phyloP scores from a whole-genome alignment of 1,284 basidiomycete species.

The Heimioporus retisporus region DNA sequence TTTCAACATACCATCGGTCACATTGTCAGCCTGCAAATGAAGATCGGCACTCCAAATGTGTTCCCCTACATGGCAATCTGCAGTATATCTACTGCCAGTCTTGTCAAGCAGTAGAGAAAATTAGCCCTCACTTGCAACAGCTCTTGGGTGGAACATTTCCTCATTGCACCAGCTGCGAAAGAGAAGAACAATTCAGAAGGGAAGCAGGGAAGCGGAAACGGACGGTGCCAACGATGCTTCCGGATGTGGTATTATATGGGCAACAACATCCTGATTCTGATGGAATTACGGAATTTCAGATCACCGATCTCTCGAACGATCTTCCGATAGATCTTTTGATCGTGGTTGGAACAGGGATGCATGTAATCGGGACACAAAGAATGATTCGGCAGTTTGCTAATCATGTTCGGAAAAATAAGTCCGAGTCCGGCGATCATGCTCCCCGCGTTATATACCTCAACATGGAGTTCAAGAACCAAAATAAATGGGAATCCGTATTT shows the following conservation, averaged over 20 bases:
- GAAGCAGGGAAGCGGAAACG: conserved; percentile 3
- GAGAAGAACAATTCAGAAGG: background rate
- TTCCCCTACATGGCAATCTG: conserved; percentile 19
- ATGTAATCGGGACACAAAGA: conserved; percentile 20
- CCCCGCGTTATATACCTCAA: conserved; percentile 18
- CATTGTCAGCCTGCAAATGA: background rate
- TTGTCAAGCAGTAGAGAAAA: conserved; percentile 13
- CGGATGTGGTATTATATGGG: conserved; percentile 21
- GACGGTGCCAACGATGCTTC: conserved; percentile 11
- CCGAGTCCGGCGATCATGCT: rapidly evolving
- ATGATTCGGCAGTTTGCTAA: conserved; percentile 14
- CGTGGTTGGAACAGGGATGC: conserved; percentile 21
- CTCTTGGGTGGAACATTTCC: conserved; percentile 11
- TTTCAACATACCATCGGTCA: conserved; percentile 19
- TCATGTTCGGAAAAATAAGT: background rate
- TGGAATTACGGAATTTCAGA: conserved; percentile 10
- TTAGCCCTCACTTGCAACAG: background rate
- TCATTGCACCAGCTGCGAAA: background rate
- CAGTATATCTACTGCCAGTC: conserved; percentile 17
- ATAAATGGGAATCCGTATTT: conserved; percentile 14
- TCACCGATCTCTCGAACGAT: background rate
- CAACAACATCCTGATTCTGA: conserved; percentile 15
- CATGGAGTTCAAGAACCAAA: conserved; percentile 9
- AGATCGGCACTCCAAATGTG: conserved; percentile 1
- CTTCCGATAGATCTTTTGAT: conserved; percentile 17